These are phyloP conservation scores for Lichtheimia ornata DNA, from an alignment of 371 early-diverging fungal genomes.

Conservation along the genomic window DNA sequence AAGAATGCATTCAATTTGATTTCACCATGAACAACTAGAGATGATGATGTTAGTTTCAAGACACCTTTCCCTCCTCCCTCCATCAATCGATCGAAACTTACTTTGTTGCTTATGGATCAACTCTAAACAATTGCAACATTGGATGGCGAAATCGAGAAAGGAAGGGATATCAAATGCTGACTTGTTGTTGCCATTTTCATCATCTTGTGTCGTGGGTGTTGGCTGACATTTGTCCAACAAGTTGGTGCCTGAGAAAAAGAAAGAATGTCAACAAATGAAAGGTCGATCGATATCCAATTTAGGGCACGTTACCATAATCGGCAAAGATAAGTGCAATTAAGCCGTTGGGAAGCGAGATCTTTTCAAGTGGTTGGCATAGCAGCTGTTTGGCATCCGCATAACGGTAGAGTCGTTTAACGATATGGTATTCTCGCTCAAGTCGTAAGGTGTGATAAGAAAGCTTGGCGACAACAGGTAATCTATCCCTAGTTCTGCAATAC, in stretches of 20 bases:
- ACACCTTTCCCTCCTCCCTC: background rate
- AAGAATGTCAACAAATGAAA: background rate
- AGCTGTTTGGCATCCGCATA: slow-evolving; percentile 26
- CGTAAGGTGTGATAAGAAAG: slow-evolving; percentile 44
- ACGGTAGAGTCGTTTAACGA: slow-evolving; percentile 40
- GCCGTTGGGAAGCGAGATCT: slow-evolving; percentile 25
- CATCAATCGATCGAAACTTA: slow-evolving; percentile 17
- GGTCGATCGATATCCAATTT: slow-evolving; percentile 2
- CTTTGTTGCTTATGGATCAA: slow-evolving; percentile 46
- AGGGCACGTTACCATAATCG: slow-evolving; percentile 22
- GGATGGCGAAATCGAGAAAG: slow-evolving; percentile 47
- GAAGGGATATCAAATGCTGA: slow-evolving; percentile 14
- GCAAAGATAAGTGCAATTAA: slow-evolving; percentile 42
- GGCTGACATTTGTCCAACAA: slow-evolving; percentile 31
- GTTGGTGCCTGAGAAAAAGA: slow-evolving; percentile 23
- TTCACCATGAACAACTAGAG: slow-evolving; percentile 48
- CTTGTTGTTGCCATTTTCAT: background rate
- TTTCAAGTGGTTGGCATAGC: slow-evolving; percentile 44
- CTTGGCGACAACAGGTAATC: slow-evolving; percentile 44
- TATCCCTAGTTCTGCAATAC: slow-evolving; percentile 31
- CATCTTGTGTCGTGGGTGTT: slow-evolving; percentile 2
- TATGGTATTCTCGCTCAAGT: slow-evolving; percentile 51
- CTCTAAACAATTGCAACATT: slow-evolving; percentile 50
- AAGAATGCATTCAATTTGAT: slow-evolving; percentile 43
- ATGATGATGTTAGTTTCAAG: background rate